phyloP scores from a whole-genome alignment of 2,329 filamentous ascomycete species.

The Aaosphaeria arxii region DNA sequence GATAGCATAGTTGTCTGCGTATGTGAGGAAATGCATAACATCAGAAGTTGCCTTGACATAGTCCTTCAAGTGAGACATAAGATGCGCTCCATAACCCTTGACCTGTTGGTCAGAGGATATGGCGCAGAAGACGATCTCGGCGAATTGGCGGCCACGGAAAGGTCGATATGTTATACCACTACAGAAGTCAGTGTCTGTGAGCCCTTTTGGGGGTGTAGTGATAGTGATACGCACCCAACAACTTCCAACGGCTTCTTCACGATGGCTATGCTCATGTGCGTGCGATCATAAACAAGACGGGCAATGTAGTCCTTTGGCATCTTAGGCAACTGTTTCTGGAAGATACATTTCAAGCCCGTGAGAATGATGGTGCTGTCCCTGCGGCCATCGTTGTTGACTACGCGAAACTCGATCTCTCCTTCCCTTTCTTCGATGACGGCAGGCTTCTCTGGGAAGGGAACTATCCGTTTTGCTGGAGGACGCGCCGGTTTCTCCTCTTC shows the following conservation, averaged over 20 bases:
- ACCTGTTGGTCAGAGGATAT: constrained; percentile 98
- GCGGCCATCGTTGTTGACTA: constrained; percentile 93
- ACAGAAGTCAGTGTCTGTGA: neutral
- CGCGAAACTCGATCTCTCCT: constrained; percentile 93
- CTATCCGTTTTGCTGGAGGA: constrained; percentile 55
- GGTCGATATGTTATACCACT: constrained; percentile 95
- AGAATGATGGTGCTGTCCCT: constrained; percentile 90
- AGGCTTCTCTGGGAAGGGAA: constrained; percentile 90
- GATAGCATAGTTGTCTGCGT: constrained; percentile 98
- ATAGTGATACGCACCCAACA: constrained; percentile 55
- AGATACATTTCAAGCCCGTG: constrained; percentile 94
- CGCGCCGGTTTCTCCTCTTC: constrained; percentile 16
- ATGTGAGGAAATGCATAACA: constrained; percentile 98
- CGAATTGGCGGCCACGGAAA: constrained; percentile 88
- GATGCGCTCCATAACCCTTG: constrained; percentile 94
- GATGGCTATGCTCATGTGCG: constrained; percentile 93
- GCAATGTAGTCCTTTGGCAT: constrained; percentile 99
- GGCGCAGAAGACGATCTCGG: constrained; percentile 98
- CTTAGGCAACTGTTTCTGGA: constrained; percentile 96
- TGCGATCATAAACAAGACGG: constrained; percentile 93
- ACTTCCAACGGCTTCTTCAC: constrained; percentile 95
- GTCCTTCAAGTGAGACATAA: constrained; percentile 97
- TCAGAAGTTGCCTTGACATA: constrained; percentile 96
- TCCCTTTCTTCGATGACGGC: constrained; percentile 91
- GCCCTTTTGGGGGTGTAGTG: neutral